Conservation (phyloP, 768 basidiomycete species). For the Tricholoma hemisulphureum region DNA sequence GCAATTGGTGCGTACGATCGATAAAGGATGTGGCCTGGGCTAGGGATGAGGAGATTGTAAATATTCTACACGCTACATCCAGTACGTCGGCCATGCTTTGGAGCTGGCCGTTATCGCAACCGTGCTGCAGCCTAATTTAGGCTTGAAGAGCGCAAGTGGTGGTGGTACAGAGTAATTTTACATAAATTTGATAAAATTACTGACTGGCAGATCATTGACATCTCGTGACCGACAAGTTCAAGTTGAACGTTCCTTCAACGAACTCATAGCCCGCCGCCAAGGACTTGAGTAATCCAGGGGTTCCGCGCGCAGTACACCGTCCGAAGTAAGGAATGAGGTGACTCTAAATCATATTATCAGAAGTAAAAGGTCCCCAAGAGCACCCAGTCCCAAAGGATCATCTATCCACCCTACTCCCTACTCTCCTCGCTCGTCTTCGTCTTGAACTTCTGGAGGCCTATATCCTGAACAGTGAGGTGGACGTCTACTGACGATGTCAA, state of each 20-base stretch:
- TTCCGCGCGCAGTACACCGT: too few species aligned
- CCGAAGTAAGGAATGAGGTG: too few species aligned
- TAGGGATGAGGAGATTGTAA: constrained; percentile 28
- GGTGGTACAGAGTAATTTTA: not conserved
- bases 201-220: too few species aligned
- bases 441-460: constrained; percentile 38
- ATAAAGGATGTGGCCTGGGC: constrained; percentile 23
- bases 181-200: too few species aligned
- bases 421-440: constrained; percentile 36
- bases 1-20: constrained; percentile 12
- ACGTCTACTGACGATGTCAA: constrained; percentile 42
- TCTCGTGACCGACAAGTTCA: too few species aligned
- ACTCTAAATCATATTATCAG: too few species aligned
- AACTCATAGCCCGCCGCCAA: too few species aligned
- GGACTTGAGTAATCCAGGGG: too few species aligned
- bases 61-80: constrained; percentile 30
- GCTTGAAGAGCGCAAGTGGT: too few species aligned
- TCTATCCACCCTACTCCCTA: constrained; percentile 1
- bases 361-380: too few species aligned
- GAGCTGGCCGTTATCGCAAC: not conserved
- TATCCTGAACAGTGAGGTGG: constrained; percentile 47
- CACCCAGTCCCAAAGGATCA: too few species aligned
- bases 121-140: not conserved
- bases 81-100: not conserved
- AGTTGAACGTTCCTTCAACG: too few species aligned